Evolutionary conservation across 352 stramenopile genomes (phyloP).

Genomic region (Stramenopiles sp.): DNA sequence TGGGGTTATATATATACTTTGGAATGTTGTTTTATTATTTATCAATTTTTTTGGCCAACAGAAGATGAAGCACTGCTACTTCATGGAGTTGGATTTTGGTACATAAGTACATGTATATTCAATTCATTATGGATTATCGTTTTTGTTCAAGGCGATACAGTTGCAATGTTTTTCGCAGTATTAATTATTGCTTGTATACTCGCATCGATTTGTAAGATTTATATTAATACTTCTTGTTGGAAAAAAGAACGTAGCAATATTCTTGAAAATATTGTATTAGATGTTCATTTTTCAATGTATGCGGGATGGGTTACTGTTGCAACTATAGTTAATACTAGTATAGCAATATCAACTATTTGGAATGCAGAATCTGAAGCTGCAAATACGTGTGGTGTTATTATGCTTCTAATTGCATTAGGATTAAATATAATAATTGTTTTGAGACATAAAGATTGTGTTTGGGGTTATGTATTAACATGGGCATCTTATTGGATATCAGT

Average conservation of each 20-base stretch:
- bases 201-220: neutral
- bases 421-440: neutral
- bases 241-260: neutral
- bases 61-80: neutral
- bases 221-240: neutral
- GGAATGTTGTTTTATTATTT: neutral
- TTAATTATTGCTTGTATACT: neutral
- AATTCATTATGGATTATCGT: slow-evolving; percentile 1
- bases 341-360: neutral
- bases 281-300: slow-evolving; percentile 8
- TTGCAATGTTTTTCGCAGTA: neutral
- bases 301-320: slow-evolving; percentile 2
- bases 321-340: neutral
- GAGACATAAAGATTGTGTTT: neutral
- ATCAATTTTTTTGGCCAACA: neutral
- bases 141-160: neutral
- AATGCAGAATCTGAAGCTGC: neutral
- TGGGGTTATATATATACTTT: neutral
- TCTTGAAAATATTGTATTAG: neutral
- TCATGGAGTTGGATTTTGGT: neutral
- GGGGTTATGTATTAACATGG: neutral
- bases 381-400: neutral
- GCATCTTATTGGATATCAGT: neutral
- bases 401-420: neutral
- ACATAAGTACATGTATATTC: neutral